Evolutionary conservation across 805 yeast genomes (phyloP).

Genomic region (Cyberlindnera mycetangii): DNA sequence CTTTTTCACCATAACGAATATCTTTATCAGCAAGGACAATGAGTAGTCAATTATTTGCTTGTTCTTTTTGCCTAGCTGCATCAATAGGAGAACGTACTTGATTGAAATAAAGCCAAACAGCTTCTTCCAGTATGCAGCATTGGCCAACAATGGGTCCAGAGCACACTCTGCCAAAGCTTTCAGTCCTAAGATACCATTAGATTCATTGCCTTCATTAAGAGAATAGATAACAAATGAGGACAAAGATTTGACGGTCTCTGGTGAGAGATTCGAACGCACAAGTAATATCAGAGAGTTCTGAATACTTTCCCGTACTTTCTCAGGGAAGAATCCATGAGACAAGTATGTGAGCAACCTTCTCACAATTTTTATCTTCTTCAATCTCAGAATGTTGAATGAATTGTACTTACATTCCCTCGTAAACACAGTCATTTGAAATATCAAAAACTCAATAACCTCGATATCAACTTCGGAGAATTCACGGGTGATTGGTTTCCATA

Average conservation of each 20-base stretch:
- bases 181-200: constrained; percentile 31
- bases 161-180: constrained; percentile 29
- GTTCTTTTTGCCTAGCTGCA: constrained; percentile 36
- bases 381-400: constrained; percentile 47
- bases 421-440: constrained; percentile 58
- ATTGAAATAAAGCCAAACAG: constrained; percentile 55
- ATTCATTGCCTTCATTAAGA: constrained; percentile 32
- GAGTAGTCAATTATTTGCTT: constrained; percentile 30
- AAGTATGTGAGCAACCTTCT: constrained; percentile 31
- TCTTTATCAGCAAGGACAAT: constrained; percentile 46
- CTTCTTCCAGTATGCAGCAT: constrained; percentile 43
- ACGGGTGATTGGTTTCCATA: constrained; percentile 41
- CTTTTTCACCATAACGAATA: constrained; percentile 46
- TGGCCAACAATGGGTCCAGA: constrained; percentile 36
- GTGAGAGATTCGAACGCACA: constrained; percentile 46
- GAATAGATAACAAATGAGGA: constrained; percentile 51
- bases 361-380: constrained; percentile 50
- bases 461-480: constrained; percentile 25
- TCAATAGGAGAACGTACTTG: constrained; percentile 62
- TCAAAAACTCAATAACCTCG: constrained; percentile 48
- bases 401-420: constrained; percentile 49
- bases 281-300: constrained; percentile 39
- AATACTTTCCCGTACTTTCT: constrained; percentile 35
- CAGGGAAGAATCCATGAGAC: constrained; percentile 32
- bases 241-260: constrained; percentile 52